Base-by-base conservation (phyloP, 176 grass and related monocot species). In the Carex cristatella region DNA sequence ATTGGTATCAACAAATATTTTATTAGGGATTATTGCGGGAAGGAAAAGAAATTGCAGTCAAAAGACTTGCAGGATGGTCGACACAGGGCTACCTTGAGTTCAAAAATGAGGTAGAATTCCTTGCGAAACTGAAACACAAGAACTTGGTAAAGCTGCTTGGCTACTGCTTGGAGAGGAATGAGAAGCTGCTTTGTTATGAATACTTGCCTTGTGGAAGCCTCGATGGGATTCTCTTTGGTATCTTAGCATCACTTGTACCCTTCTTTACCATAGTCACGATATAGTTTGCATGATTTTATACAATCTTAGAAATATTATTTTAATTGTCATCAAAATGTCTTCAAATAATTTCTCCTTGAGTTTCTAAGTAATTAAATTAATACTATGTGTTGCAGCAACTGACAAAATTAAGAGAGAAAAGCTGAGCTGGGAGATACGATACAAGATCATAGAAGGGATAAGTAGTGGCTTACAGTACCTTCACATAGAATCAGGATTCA, bases 121-220 rank as follows among this genome's bases (percentile, higher is more conserved):
- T 65, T 65, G 63, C 28, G 4, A 65, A 30, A 13, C 63, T 65
- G 10, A 65, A 85, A 86, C 91, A 93, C 80, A 93, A 70, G 76
- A 87, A 85, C 40, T 30, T 93, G 58, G 86, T 93, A 7, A 86
- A 84, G 35, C 49, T 93, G 79, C 27, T 90, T 30, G 91, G 91
- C 10, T 90, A 93, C 61, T 90, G 84, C 65, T 82, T 81, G 65
- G 61, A 63, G 19, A 9, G 8, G 2, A 63, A 63, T 2, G 88
- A 93, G 48, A 42, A 56, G 84, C 2, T 66, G 66, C 18, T 53
- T 85, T 1, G 91, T 79, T 93, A 84, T 12, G 91, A 93, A 70
- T 86, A 86, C 72, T 86, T 93, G 84, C 73, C 83, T 3, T 37
- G 86, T 27, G 88, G 86, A 68, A 86, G 78, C 7, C 66, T 93